These are phyloP conservation scores for Aegilops sharonensis DNA, from an alignment of 176 grass and related monocot genomes.

Conservation along the genomic window DNA sequence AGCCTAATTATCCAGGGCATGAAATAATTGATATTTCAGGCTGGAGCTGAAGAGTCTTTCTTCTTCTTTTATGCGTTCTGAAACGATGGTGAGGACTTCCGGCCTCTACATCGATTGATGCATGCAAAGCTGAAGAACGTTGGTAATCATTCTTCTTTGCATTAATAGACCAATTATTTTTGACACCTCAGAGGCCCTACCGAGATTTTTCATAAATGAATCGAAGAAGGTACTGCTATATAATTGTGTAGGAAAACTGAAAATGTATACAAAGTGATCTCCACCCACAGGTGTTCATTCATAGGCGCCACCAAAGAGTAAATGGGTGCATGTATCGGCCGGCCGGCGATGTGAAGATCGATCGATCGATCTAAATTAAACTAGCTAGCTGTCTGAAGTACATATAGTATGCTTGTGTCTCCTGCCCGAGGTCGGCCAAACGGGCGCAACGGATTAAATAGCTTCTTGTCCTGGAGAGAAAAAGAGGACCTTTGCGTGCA, in stretches of 20 bases:
- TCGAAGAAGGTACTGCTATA: too few species aligned
- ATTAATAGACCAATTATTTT: not conserved
- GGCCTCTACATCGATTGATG: too few species aligned
- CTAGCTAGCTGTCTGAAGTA: conserved; percentile 20
- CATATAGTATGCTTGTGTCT: not conserved
- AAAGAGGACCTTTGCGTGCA: not conserved
- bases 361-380: not conserved
- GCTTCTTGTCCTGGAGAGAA: not conserved
- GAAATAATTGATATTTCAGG: not conserved
- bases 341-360: not conserved
- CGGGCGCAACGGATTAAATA: conserved; percentile 24
- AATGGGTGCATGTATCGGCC: conserved; percentile 22
- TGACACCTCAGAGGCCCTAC: not conserved
- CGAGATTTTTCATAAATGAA: too few species aligned
- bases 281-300: not conserved
- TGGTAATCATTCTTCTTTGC: too few species aligned
- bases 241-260: too few species aligned
- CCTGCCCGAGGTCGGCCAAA: not conserved
- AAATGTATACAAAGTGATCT: not conserved
- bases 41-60: not conserved
- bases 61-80: too few species aligned
- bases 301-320: conserved; percentile 16
- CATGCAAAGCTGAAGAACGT: too few species aligned
- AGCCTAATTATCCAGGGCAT: not conserved
- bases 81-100: too few species aligned